Evolutionary conservation across 1,284 basidiomycete genomes (phyloP), one percentile per base, ranked within the genome.

Genomic region (Rhodotorula glutinis): DNA sequence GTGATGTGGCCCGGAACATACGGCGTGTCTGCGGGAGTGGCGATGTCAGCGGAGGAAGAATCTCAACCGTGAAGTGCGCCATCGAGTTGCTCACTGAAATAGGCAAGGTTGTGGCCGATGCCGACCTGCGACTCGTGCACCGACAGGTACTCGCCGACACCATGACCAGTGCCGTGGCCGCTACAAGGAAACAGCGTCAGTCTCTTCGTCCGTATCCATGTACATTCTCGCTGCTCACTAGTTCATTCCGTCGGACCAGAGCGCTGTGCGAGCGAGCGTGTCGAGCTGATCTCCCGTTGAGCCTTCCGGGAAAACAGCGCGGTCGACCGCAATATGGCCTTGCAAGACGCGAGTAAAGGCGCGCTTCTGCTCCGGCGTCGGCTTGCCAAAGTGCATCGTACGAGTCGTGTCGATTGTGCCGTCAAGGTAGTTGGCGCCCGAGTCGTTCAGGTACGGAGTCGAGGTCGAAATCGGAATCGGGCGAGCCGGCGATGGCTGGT

Each of bases 341-440:
- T 98, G 95, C 60, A 98, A 80, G 33, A 98, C 96, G 30, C 92
- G 84, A 23, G 96, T 98, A 78, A 88, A 98, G 1, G 93, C 92
- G 70, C 94, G 49, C 30, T 46, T 88, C 78, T 93, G 88, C 72
- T 92, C 89, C 3, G 82, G 74, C 8, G 87, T 87, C 10, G 90
- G 90, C 10, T 47, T 86, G 27, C 56, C 49, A 29, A 96, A 92
- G 81, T 93, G 91, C 61, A 91, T 67, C 11, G 92, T 95, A 61
- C 93, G 85, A 2, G 92, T 94, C 14, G 91, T 94, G 79, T 97
- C 92, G 79, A 92, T 93, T 2, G 93, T 96, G 5, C 91, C 91
- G 75, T 94, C 91, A 71, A 83, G 82, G 79, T 65, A 63, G 27
- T 66, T 47, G 4, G 67, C 67, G 27, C 94, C 46, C 14, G 75